phyloP scores from a whole-genome alignment of 306 rosid genomes.

The Vachellia pachyceras region DNA sequence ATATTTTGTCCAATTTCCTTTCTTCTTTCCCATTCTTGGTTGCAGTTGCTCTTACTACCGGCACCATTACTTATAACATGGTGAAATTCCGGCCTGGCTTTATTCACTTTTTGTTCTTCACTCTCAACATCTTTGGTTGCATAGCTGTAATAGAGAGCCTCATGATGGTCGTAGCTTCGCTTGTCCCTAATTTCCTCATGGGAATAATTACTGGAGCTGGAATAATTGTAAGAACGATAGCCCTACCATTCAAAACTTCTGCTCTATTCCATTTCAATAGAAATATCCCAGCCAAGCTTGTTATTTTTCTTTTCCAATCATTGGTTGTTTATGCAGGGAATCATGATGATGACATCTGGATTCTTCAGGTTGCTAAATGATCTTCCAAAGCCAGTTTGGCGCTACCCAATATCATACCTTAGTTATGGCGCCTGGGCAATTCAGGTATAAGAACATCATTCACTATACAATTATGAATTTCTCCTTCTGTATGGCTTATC shows the following conservation, averaged over 20 bases:
- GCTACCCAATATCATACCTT: conserved; percentile 67
- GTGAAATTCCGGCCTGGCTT: conserved; percentile 81
- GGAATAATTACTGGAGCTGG: conserved; percentile 97
- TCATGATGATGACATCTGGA: conserved; percentile 92
- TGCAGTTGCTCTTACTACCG: conserved; percentile 58
- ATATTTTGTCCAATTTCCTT: conserved; percentile 78
- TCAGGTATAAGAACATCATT: conserved; percentile 47
- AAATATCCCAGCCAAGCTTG: neutral
- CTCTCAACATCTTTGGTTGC: conserved; percentile 70
- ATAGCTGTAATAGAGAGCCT: conserved; percentile 93
- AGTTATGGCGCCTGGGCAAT: conserved; percentile 70
- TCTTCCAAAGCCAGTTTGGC: conserved; percentile 76
- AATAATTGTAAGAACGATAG: conserved; percentile 69
- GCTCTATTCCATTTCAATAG: neutral
- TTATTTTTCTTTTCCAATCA: neutral
- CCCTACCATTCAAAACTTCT: neutral
- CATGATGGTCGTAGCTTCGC: conserved; percentile 98
- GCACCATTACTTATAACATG: conserved; percentile 81
- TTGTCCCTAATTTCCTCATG: conserved; percentile 98
- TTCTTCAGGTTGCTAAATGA: conserved; percentile 67
- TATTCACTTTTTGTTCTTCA: conserved; percentile 65
- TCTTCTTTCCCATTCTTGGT: conserved; percentile 95
- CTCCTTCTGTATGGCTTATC: too few species aligned
- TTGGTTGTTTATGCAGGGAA: conserved; percentile 67
- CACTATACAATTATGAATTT: neutral